Conservation (phyloP, 2,329 filamentous ascomycete species). For the Boeremia exigua region DNA sequence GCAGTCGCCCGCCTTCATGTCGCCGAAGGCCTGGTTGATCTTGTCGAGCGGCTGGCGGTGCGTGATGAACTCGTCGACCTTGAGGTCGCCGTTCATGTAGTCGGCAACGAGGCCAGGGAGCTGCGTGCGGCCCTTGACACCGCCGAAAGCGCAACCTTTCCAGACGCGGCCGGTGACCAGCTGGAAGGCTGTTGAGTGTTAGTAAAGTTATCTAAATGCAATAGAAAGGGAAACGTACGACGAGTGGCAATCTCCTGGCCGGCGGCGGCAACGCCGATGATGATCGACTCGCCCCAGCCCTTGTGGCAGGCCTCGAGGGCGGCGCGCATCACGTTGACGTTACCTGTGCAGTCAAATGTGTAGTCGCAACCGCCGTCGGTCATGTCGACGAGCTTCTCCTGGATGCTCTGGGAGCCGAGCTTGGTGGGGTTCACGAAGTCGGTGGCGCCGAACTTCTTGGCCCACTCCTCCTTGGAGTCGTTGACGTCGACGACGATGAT, state of each 20-base stretch:
- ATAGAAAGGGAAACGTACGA: conserved; percentile 66
- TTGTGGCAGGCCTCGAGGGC: conserved; percentile 98
- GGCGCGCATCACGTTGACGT: conserved; percentile 92
- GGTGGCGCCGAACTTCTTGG: conserved; percentile 92
- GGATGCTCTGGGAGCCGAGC: conserved; percentile 72
- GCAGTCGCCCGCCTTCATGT: conserved; percentile 96
- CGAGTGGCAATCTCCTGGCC: conserved; percentile 94
- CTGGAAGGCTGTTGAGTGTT: conserved; percentile 77
- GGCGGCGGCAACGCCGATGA: conserved; percentile 96
- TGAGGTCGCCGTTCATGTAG: conserved; percentile 87
- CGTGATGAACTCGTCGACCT: conserved; percentile 99
- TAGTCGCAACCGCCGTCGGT: conserved; percentile 98
- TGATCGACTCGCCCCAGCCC: conserved; percentile 97
- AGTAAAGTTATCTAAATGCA: conserved; percentile 12
- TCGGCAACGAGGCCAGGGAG: conserved; percentile 85
- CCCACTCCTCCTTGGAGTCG: conserved; percentile 87
- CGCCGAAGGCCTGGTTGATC: conserved; percentile 89
- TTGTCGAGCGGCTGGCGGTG: conserved; percentile 82
- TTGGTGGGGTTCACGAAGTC: conserved; percentile 92
- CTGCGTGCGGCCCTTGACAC: conserved; percentile 96
- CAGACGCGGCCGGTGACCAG: conserved; percentile 96
- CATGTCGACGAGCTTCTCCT: conserved; percentile 94
- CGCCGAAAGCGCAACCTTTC: conserved; percentile 97
- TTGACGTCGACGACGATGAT: conserved; percentile 86
- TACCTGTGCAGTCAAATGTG: conserved; percentile 99